A percentile compares a stretch with the other conserved stretches of the same genome.
These are phyloP conservation scores for Pythium dissotocum DNA, from an alignment of 352 stramenopile species.

Conservation along the genomic window DNA sequence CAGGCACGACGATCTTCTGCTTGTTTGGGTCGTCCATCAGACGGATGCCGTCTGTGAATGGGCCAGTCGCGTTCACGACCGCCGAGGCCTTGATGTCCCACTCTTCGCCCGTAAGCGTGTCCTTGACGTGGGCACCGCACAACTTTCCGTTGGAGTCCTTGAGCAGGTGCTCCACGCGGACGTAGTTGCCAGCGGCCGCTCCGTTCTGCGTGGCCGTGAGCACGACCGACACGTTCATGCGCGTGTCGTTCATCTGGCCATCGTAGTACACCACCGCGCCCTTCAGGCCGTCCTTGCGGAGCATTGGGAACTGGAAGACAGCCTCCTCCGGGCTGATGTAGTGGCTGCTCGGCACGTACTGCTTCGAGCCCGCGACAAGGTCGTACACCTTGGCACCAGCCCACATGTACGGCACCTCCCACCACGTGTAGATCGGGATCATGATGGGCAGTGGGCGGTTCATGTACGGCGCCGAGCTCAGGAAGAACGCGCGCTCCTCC, in stretches of 20 bases:
- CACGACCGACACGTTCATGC: constrained; percentile 94
- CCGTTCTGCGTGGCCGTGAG: constrained; percentile 94
- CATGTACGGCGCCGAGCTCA: constrained; percentile 93
- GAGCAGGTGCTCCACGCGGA: constrained; percentile 83
- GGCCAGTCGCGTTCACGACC: constrained; percentile 95
- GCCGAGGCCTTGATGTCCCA: constrained; percentile 89
- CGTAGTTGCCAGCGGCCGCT: constrained; percentile 91
- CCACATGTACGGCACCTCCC: constrained; percentile 95
- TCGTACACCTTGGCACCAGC: constrained; percentile 93
- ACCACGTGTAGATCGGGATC: constrained; percentile 96
- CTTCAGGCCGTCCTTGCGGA: constrained; percentile 91
- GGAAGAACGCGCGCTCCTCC: constrained; percentile 92
- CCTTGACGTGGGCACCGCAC: constrained; percentile 85
- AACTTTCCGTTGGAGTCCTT: constrained; percentile 89
- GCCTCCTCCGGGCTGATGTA: constrained; percentile 92
- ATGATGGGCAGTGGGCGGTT: constrained; percentile 94
- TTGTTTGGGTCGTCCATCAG: constrained; percentile 92
- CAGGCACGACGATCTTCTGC: constrained; percentile 91
- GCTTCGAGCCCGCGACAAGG: constrained; percentile 86
- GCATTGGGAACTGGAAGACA: constrained; percentile 94
- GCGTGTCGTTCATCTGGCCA: constrained; percentile 94
- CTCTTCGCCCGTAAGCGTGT: constrained; percentile 87
- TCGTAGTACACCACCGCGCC: constrained; percentile 92
- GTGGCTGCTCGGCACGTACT: constrained; percentile 86
- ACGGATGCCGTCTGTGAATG: constrained; percentile 91